A percentile compares a stretch with the other conserved stretches of the same genome.
Conservation (phyloP, 495 filamentous ascomycete species). For the Penicillium herquei region DNA sequence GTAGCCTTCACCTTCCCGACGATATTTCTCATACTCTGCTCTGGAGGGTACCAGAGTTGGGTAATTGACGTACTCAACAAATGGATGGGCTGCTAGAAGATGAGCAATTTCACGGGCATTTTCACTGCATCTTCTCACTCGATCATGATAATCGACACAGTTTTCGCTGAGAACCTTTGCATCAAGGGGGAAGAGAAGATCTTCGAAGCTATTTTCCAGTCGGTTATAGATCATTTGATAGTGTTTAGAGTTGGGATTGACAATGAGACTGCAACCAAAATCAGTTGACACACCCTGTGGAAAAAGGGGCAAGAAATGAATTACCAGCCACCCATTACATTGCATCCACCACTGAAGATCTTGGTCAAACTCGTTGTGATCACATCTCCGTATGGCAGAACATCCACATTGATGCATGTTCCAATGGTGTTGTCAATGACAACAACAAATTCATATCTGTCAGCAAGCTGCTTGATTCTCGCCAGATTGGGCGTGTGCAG, state of each 20-base stretch:
- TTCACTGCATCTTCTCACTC: conserved; percentile 13
- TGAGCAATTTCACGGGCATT: conserved; percentile 12
- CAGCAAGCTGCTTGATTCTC: conserved; percentile 35
- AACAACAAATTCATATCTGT: conserved; percentile 43
- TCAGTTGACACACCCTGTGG: no score
- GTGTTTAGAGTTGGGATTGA: conserved; percentile 12
- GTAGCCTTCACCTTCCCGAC: conserved; percentile 15
- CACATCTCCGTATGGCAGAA: conserved; percentile 26
- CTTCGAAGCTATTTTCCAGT: conserved; percentile 6
- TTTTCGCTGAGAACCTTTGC: conserved; percentile 16
- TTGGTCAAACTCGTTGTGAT: conserved; percentile 33
- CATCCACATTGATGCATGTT: conserved; percentile 48
- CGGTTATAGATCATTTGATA: conserved; percentile 4
- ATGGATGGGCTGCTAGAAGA: conserved; percentile 12
- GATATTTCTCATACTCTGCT: conserved; percentile 15
- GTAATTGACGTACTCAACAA: conserved; percentile 15
- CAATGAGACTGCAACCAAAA: no score
- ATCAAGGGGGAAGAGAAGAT: conserved; percentile 20
- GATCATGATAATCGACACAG: conserved; percentile 11
- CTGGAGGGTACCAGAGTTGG: conserved; percentile 9
- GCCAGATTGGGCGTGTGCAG: conserved; percentile 41
- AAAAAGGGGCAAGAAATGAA: no score
- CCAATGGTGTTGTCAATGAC: conserved; percentile 52
- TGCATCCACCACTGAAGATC: conserved; percentile 25
- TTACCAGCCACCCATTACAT: conserved; percentile 34